A percentile compares a stretch with the other conserved stretches of the same genome.
Conservation (phyloP, 148 eudicot species). For the Dysphania ambrosioides region DNA sequence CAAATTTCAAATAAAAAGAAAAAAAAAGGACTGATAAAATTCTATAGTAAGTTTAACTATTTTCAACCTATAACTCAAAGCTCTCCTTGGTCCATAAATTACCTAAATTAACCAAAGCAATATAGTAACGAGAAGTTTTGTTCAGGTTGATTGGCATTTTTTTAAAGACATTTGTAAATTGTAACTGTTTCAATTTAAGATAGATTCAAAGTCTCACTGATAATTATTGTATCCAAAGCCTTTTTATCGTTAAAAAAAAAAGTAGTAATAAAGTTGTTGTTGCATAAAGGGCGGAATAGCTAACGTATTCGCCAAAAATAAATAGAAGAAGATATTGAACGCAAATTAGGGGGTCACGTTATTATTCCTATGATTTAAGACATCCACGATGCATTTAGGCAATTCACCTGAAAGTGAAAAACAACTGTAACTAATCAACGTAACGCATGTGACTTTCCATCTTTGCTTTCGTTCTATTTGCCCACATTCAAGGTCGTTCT, state of each 20-base stretch:
- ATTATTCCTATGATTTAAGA: not conserved
- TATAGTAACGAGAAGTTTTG: not conserved
- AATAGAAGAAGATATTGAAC: no score
- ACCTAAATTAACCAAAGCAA: not conserved
- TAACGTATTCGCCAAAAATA: no score
- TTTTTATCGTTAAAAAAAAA: no score
- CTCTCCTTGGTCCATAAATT: not conserved
- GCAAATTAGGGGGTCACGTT: not conserved
- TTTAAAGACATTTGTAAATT: no score
- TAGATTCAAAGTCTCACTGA: no score
- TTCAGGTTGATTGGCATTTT: not conserved
- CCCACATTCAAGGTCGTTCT: not conserved
- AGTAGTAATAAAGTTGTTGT: not conserved
- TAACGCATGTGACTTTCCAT: conserved; percentile 11
- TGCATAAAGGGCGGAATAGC: not conserved
- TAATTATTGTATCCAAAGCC: no score
- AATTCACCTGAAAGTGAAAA: not conserved
- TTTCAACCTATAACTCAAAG: no score
- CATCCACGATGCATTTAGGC: not conserved
- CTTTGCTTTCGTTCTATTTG: not conserved
- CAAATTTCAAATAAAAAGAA: no score
- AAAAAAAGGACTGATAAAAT: no score
- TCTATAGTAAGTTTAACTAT: no score
- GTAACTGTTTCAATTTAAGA: no score
- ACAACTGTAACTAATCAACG: not conserved